phyloP scores from a whole-genome alignment of 306 rosid genomes.

The Lathyrus tuberosus region DNA sequence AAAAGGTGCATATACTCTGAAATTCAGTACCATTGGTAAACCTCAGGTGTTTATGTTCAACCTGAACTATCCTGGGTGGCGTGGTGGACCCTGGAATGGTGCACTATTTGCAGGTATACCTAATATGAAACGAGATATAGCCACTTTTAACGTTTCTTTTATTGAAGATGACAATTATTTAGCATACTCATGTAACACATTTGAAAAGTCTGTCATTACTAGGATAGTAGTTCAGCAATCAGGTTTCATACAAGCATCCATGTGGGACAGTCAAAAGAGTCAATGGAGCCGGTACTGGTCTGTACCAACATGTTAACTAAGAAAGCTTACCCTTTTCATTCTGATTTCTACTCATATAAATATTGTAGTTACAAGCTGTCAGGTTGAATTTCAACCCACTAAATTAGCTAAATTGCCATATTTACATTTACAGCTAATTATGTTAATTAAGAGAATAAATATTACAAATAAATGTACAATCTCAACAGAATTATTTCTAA shows the following conservation, averaged over 20 bases:
- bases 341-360: no score
- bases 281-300: slow-evolving; percentile 55
- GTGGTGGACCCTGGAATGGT: no score
- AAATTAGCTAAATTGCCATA: no score
- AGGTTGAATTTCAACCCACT: no score
- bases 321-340: no score
- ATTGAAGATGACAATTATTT: slow-evolving; percentile 12
- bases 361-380: no score
- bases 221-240: slow-evolving; percentile 35
- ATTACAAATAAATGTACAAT: no score
- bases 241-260: slow-evolving; percentile 34
- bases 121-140: background rate
- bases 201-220: slow-evolving; percentile 24
- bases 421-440: no score
- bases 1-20: slow-evolving; percentile 33
- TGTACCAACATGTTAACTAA: no score
- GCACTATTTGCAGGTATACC: slow-evolving; percentile 41
- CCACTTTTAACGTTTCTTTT: slow-evolving; percentile 23
- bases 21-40: slow-evolving; percentile 44
- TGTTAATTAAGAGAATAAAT: no score
- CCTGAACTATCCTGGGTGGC: slow-evolving; percentile 31
- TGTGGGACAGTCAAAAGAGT: slow-evolving; percentile 47
- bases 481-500: no score
- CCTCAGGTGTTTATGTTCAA: slow-evolving; percentile 48
- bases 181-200: slow-evolving; percentile 4